Conservation (phyloP, 257 asterid species). For the Solanum medicagineum region DNA sequence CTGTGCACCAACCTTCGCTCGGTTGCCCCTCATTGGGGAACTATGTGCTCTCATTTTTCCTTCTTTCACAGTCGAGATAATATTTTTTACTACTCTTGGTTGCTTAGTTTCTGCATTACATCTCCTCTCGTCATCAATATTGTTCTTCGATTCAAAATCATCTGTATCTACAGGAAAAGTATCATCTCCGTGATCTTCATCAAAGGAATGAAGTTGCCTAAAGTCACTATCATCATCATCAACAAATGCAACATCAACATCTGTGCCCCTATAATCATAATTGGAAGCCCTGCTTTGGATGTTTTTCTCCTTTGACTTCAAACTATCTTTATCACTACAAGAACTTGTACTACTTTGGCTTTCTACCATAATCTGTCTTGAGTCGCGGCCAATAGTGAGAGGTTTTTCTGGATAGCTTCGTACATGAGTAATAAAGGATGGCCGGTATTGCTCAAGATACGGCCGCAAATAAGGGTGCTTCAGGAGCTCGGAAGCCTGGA, state of each 20-base stretch:
- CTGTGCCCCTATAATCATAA: slow-evolving; percentile 31
- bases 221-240: slow-evolving; percentile 29
- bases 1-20: slow-evolving; percentile 26
- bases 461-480: slow-evolving; percentile 82
- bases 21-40: slow-evolving; percentile 73
- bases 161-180: slow-evolving; percentile 10
- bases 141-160: slow-evolving; percentile 27
- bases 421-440: slow-evolving; percentile 25
- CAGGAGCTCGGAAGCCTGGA: slow-evolving; percentile 82
- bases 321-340: slow-evolving; percentile 83
- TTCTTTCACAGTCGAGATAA: slow-evolving; percentile 71
- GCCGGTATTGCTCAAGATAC: slow-evolving; percentile 67
- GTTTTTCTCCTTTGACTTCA: slow-evolving; percentile 45
- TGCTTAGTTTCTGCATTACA: slow-evolving; percentile 35
- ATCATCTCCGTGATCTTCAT: slow-evolving; percentile 19
- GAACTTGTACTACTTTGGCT: slow-evolving; percentile 93
- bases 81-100: slow-evolving; percentile 55
- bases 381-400: slow-evolving; percentile 17
- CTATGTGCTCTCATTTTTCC: slow-evolving; percentile 70
- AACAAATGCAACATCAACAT: slow-evolving; percentile 26
- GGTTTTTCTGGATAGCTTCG: slow-evolving; percentile 31
- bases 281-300: neutral
- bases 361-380: slow-evolving; percentile 61
- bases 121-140: neutral
- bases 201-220: slow-evolving; percentile 6